Percentiles rank a stretch among this genome's conserved stretches.
Evolutionary conservation across 768 basidiomycete genomes (phyloP).

Genomic region (Russula virescens): DNA sequence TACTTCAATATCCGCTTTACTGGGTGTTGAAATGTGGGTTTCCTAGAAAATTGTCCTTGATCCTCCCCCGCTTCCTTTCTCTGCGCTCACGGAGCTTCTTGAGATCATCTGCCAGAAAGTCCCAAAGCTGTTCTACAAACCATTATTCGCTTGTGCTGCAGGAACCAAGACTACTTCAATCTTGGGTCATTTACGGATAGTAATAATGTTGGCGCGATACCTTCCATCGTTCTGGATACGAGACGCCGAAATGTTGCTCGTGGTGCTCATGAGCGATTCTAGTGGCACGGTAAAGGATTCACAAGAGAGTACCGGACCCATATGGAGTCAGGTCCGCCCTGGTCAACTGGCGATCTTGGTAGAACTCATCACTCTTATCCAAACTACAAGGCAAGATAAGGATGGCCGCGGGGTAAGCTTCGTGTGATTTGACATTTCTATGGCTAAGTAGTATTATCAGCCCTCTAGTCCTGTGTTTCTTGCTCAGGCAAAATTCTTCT

Average conservation of each 20-base stretch:
- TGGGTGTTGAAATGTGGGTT: background rate
- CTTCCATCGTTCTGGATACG: slow-evolving; percentile 60
- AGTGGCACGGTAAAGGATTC: slow-evolving; percentile 25
- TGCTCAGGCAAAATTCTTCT: slow-evolving; percentile 20
- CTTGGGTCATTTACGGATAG: slow-evolving; percentile 50
- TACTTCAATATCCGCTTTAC: background rate
- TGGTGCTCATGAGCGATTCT: slow-evolving; percentile 57
- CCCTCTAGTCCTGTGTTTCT: slow-evolving; percentile 10
- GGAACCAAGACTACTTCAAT: slow-evolving; percentile 53
- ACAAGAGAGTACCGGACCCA: slow-evolving; percentile 19
- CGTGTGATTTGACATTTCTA: background rate
- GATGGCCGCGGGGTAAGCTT: slow-evolving; percentile 37
- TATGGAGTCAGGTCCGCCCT: slow-evolving; percentile 47
- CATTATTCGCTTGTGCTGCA: slow-evolving; percentile 62
- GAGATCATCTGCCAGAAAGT: slow-evolving; percentile 43
- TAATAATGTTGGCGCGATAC: slow-evolving; percentile 47
- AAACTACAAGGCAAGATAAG: slow-evolving; percentile 35
- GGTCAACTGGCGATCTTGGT: slow-evolving; percentile 59
- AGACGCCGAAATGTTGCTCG: slow-evolving; percentile 68
- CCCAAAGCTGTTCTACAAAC: slow-evolving; percentile 66
- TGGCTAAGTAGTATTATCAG: slow-evolving; percentile 8
- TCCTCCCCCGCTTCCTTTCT: slow-evolving; percentile 46
- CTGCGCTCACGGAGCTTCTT: slow-evolving; percentile 46
- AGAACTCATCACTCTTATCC: slow-evolving; percentile 54
- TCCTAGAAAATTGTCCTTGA: slow-evolving; percentile 44